These are phyloP conservation scores for Paratrypanosoma confusum DNA, from an alignment of 208 protist species.

Conservation along the genomic window DNA sequence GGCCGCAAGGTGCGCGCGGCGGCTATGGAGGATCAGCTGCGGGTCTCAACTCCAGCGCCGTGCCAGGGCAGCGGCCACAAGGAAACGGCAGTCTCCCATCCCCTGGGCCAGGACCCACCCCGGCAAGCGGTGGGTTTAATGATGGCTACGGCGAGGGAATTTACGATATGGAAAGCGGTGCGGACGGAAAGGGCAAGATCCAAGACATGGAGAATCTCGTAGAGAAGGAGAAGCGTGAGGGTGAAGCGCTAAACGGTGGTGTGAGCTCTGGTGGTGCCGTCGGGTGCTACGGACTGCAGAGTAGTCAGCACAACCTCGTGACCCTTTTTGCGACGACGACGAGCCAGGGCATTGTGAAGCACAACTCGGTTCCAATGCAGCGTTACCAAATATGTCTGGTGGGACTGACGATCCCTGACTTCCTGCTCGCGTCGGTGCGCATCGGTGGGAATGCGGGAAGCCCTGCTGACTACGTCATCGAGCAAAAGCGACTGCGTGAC, in stretches of 20 bases:
- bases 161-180: conserved; percentile 1
- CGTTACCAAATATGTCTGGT: conserved; percentile 82
- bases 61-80: neutral
- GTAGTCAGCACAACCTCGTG: conserved; percentile 67
- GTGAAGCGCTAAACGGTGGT: conserved; percentile 16
- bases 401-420: conserved; percentile 87
- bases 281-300: conserved; percentile 46
- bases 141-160: no score
- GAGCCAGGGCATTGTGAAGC: conserved; percentile 72
- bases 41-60: neutral
- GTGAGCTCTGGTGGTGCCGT: conserved; percentile 45
- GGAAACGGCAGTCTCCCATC: no score
- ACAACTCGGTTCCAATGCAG: conserved; percentile 67
- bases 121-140: conserved; percentile 5
- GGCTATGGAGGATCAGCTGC: no score
- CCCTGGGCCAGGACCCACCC: conserved; percentile 3
- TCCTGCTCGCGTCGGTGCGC: conserved; percentile 77
- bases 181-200: conserved; percentile 26
- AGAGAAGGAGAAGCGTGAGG: conserved; percentile 29
- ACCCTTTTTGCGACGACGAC: conserved; percentile 79
- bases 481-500: conserved; percentile 84
- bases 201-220: conserved; percentile 79
- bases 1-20: no score
- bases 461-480: conserved; percentile 81
- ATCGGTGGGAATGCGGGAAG: conserved; percentile 66